Conservation (phyloP, 169 alveolate genomes). For the Cardiosporidium cionae region DNA sequence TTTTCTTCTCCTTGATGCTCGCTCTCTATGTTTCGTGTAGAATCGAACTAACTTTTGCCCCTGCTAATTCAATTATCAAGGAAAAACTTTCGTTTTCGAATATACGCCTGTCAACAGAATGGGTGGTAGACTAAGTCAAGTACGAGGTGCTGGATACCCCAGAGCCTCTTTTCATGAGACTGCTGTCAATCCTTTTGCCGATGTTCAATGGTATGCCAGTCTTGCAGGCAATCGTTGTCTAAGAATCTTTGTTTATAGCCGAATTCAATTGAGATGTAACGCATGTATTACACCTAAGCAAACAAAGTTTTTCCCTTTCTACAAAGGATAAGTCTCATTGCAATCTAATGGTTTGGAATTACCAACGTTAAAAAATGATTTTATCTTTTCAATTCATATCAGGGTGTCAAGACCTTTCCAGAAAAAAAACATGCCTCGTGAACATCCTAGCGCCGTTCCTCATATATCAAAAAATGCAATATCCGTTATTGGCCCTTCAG, state of each 20-base stretch:
- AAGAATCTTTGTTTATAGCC: too few species aligned
- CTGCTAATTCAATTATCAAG: too few species aligned
- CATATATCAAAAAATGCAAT: slow-evolving; percentile 58
- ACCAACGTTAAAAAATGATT: too few species aligned
- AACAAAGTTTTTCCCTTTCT: background rate
- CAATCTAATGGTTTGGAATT: too few species aligned
- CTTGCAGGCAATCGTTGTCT: background rate
- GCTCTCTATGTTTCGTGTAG: too few species aligned
- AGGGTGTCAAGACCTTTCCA: slow-evolving; percentile 69
- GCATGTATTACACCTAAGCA: background rate
- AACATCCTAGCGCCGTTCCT: slow-evolving; percentile 65
- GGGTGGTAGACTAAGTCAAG: background rate
- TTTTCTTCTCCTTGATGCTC: too few species aligned
- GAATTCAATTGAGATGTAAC: background rate
- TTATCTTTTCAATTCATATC: too few species aligned
- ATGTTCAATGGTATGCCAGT: slow-evolving; percentile 62
- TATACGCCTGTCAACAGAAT: too few species aligned
- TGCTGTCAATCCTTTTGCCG: slow-evolving; percentile 63
- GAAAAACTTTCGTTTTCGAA: too few species aligned
- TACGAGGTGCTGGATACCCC: slow-evolving; percentile 31
- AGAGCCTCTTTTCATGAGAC: slow-evolving; percentile 64
- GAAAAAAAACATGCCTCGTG: slow-evolving; percentile 69
- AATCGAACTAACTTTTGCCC: too few species aligned
- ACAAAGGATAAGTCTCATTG: background rate
- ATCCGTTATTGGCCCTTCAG: slow-evolving; percentile 58